Conservation (phyloP, 2,329 filamentous ascomycete genomes). For the Aspergillus chevalieri region DNA sequence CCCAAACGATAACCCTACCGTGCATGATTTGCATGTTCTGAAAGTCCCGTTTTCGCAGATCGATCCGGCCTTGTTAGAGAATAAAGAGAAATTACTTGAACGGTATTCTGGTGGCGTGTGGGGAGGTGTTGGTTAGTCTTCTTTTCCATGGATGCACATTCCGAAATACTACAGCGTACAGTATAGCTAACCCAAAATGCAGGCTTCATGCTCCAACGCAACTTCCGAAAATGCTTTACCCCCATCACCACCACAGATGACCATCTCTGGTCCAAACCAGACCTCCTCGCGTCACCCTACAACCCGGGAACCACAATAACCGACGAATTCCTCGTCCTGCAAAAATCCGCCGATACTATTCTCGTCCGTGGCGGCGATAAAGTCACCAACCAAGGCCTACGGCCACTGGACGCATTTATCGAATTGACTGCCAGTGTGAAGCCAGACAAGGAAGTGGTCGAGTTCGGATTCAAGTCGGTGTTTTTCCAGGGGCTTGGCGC, state of each 20-base stretch:
- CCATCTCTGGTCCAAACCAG: neutral
- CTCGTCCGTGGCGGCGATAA: slow-evolving; percentile 9
- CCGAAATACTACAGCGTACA: too few species aligned
- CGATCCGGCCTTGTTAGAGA: neutral
- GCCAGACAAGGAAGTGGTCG: neutral
- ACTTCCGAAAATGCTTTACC: neutral
- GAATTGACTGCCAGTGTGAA: slow-evolving; percentile 3
- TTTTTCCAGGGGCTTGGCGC: slow-evolving; percentile 6
- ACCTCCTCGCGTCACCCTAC: slow-evolving; percentile 2
- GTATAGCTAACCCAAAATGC: neutral
- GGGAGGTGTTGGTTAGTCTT: slow-evolving; percentile 3
- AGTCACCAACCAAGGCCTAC: slow-evolving; percentile 4
- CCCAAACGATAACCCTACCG: slow-evolving; percentile 5
- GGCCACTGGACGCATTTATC: slow-evolving; percentile 8
- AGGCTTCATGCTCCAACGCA: slow-evolving; percentile 4
- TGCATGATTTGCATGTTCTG: slow-evolving; percentile 5
- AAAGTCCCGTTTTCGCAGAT: slow-evolving; percentile 4
- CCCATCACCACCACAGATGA: too few species aligned
- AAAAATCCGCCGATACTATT: slow-evolving; percentile 1
- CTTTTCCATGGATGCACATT: too few species aligned
- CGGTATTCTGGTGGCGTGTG: slow-evolving; percentile 7
- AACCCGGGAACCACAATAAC: neutral
- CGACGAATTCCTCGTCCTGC: slow-evolving; percentile 1
- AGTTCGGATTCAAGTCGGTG: slow-evolving; percentile 9
- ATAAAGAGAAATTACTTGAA: slow-evolving; percentile 1